Base-by-base conservation (phyloP, 2,329 filamentous ascomycete genomes). In the Penicillium sclerotiorum region DNA sequence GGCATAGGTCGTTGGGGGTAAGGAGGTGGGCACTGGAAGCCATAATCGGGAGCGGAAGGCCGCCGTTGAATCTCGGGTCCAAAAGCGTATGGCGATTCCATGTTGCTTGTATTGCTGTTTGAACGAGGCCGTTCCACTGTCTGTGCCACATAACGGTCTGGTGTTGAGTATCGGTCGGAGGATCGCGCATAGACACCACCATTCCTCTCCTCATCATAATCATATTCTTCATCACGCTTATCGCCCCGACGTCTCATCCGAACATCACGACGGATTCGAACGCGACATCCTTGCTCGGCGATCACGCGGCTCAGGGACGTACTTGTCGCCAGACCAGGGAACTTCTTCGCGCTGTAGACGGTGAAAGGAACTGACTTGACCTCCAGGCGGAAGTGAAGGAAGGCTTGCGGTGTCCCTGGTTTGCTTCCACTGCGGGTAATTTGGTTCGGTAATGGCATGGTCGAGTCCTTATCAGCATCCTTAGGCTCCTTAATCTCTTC, bases 301-400 rank as follows among this genome's bases (percentile, higher is more conserved):
- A 99, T 91, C 28, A 90, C 88, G 55, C 92, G 88, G 73, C 92
- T 96, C 42, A 97, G 78, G 11, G 82, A 78, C 0, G 94, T 99
- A 75, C 91, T 96, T 70, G 94, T 90, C 37, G 89, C 87, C 51
- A 97, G 77, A 15, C 93, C 94, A 13, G 94, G 94, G 75, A 99
- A 99, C 77, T 96, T 97, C 85, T 97, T 99, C 44, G 94, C 94
- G 62, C 92, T 96, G 77, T 82, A 97, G 35, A 97, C 94, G 41
- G 84, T 86, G 70, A 99, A 97, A 0, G 89, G 85, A 11, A 81
- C 75, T 0, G 94, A 95, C 77, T 93, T 91, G 63, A 96, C 88
- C 70, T 96, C 90, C 74, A 96, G 83, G 46, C 92, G 83, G 75
- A 90, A 93, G 65, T 91, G 87, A 56, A 95, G 89, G 50, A 81